Percentiles rank a stretch among this genome's conserved stretches.
phyloP scores from a whole-genome alignment of 257 asterid genomes.

The Lycium barbarum region DNA sequence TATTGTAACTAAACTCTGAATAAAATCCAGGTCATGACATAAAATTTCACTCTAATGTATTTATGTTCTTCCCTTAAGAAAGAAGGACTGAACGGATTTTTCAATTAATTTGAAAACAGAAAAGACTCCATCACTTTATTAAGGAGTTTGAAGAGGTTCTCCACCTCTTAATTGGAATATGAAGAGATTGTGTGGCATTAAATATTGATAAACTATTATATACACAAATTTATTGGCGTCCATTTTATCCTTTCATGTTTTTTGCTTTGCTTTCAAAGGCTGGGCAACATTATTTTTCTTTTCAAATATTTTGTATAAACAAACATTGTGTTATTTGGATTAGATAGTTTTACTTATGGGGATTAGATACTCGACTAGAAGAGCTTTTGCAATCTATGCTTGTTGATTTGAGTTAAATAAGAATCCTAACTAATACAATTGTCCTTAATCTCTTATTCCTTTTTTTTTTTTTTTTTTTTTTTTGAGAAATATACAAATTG shows the following conservation, averaged over 20 bases:
- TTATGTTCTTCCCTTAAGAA: neutral
- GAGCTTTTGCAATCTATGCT: neutral
- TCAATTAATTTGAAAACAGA: neutral
- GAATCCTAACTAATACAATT: no score
- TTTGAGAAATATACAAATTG: no score
- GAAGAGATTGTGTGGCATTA: neutral
- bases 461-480: no score
- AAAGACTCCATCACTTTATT: neutral
- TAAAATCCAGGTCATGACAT: no score
- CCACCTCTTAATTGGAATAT: neutral
- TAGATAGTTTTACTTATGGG: neutral
- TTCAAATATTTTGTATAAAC: neutral
- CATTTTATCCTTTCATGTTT: neutral
- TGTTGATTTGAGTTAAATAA: neutral
- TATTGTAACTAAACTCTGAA: no score
- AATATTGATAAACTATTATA: neutral
- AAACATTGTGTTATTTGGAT: neutral
- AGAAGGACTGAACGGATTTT: neutral
- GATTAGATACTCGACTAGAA: neutral
- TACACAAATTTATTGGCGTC: neutral
- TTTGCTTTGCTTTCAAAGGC: neutral
- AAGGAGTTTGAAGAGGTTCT: neutral
- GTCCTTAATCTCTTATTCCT: no score
- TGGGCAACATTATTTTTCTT: constrained; percentile 7
- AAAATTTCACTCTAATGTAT: no score